A percentile compares a stretch with the other conserved stretches of the same genome.
phyloP scores from a whole-genome alignment of 805 yeast genomes.

The Schizosaccharomyces japonicus region DNA sequence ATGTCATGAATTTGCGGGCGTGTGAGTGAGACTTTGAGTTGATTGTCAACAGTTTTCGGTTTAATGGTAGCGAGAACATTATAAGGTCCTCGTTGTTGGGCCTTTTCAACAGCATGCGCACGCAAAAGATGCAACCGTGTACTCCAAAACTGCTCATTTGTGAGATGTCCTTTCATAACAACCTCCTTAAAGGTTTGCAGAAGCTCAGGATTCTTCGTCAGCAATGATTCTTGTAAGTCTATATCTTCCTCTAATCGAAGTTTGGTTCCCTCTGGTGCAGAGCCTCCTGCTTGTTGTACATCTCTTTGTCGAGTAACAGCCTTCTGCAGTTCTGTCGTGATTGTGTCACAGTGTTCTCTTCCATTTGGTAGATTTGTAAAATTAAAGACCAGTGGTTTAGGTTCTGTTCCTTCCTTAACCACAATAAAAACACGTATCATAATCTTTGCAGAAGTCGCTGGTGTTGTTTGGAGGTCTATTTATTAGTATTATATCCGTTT shows the following conservation, averaged over 20 bases:
- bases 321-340: not conserved
- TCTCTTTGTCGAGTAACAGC: not conserved
- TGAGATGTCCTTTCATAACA: conserved; percentile 49
- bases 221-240: conserved; percentile 52
- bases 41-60: conserved; percentile 55
- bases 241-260: conserved; percentile 22
- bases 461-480: conserved; percentile 2
- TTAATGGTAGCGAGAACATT: conserved; percentile 82
- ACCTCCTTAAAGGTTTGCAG: conserved; percentile 67
- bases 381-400: not conserved
- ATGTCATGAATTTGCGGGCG: conserved; percentile 74
- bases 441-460: not conserved
- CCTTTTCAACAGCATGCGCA: conserved; percentile 60
- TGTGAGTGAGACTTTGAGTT: conserved; percentile 77
- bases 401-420: not conserved
- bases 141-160: conserved; percentile 47
- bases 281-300: not conserved
- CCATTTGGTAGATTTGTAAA: conserved; percentile 3
- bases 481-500: not conserved
- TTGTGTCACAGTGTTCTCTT: not conserved
- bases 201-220: conserved; percentile 43
- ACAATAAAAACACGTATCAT: conserved; percentile 3
- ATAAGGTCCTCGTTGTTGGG: conserved; percentile 79
- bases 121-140: conserved; percentile 56
- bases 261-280: not conserved